These are phyloP conservation scores for Penicillium paxilli DNA, from an alignment of 495 filamentous ascomycete genomes.

Conservation along the genomic window DNA sequence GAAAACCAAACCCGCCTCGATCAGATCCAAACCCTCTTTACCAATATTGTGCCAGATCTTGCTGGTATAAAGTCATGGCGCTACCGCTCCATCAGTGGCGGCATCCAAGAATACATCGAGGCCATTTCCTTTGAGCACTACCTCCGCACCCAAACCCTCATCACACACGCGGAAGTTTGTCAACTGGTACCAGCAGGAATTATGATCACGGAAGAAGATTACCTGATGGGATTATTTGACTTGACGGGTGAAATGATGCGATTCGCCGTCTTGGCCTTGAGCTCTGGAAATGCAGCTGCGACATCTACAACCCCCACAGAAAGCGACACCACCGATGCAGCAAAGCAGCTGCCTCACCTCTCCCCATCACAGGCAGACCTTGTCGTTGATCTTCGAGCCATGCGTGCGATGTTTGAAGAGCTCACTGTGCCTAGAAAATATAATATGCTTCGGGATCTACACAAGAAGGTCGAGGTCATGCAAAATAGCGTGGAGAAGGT, in stretches of 20 bases:
- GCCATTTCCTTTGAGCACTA: conserved; percentile 86
- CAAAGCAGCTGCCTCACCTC: conserved; percentile 9
- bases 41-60: conserved; percentile 68
- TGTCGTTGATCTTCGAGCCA: conserved; percentile 69
- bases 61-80: conserved; percentile 76
- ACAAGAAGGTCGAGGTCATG: conserved; percentile 88
- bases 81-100: conserved; percentile 75
- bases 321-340: conserved; percentile 14
- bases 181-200: conserved; percentile 54
- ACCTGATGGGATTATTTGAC: conserved; percentile 89
- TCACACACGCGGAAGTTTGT: conserved; percentile 60
- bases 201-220: conserved; percentile 76
- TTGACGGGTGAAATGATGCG: conserved; percentile 94
- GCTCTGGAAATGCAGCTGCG: conserved; percentile 27
- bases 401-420: conserved; percentile 72
- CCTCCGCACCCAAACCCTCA: conserved; percentile 70
- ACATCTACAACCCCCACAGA: conserved; percentile 16
- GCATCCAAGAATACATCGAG: conserved; percentile 91
- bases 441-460: conserved; percentile 59
- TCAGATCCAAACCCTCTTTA: conserved; percentile 69
- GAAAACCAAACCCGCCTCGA: conserved; percentile 63
- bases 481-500: conserved; percentile 88
- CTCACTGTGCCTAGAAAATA: conserved; percentile 52
- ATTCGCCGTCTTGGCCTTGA: conserved; percentile 75
- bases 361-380: conserved; percentile 44